Percentiles rank a stretch among this genome's conserved stretches.
These are phyloP conservation scores for Chalciporus sp. DNA, from an alignment of 1,284 basidiomycete genomes.

Conservation along the genomic window DNA sequence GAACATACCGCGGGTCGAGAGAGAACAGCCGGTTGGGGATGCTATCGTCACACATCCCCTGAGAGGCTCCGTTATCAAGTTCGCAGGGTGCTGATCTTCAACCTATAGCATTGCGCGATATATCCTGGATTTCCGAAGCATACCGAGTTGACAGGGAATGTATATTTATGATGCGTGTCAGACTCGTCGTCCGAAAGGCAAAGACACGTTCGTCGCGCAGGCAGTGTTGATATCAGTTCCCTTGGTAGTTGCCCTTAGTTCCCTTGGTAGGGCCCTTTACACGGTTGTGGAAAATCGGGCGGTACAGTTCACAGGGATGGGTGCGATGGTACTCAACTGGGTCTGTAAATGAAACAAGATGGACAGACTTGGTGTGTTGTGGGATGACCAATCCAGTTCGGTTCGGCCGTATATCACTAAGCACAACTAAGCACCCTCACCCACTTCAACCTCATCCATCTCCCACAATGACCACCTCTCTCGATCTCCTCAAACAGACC, in stretches of 20 bases:
- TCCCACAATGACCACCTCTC: conserved; percentile 79
- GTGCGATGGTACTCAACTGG: background rate
- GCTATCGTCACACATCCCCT: conserved; percentile 12
- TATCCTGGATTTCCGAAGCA: background rate
- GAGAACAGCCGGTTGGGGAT: background rate
- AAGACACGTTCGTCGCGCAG: conserved; percentile 21
- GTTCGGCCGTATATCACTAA: conserved; percentile 16
- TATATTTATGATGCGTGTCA: background rate
- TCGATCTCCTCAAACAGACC: conserved; percentile 86
- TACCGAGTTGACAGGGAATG: background rate
- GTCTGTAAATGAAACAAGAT: background rate
- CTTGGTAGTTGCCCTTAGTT: background rate
- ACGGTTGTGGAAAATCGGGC: conserved; percentile 24
- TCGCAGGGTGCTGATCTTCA: conserved; percentile 12
- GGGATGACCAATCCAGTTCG: background rate
- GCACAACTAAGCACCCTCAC: background rate
- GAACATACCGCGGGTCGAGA: background rate
- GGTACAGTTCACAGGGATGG: background rate
- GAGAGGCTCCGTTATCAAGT: conserved; percentile 10
- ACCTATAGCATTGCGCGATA: background rate
- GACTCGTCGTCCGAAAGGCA: conserved; percentile 6
- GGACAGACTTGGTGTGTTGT: too few relatives aligned
- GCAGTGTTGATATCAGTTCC: conserved; percentile 4
- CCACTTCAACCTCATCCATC: conserved; percentile 11
- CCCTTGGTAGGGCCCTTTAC: background rate